Conservation (phyloP, 768 basidiomycete genomes). For the Strobilomyces dryophilus region DNA sequence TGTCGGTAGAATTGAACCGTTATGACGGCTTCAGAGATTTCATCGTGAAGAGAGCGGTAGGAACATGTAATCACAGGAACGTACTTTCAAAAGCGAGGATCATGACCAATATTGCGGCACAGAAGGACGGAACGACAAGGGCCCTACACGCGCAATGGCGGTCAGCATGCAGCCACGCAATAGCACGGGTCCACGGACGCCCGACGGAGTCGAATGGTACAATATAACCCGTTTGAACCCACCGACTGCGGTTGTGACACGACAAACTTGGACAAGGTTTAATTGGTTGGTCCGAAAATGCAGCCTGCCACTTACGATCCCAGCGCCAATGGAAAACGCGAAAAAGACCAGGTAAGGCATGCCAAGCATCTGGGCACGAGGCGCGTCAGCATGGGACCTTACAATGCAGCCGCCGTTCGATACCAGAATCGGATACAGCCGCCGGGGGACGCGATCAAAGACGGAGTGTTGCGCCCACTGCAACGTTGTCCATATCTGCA, state of each 20-base stretch:
- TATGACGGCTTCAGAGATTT: slow-evolving; percentile 37
- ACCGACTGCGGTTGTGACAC: slow-evolving; percentile 14
- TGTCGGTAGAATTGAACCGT: slow-evolving; percentile 40
- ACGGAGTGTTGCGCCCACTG: slow-evolving; percentile 18
- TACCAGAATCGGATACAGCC: slow-evolving; percentile 26
- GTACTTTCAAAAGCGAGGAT: slow-evolving; percentile 46
- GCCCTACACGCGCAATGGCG: slow-evolving; percentile 20
- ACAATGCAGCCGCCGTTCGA: slow-evolving; percentile 1
- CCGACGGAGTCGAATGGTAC: slow-evolving; percentile 32
- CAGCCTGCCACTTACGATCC: slow-evolving; percentile 32
- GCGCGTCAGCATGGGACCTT: slow-evolving; percentile 6
- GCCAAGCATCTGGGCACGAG: slow-evolving; percentile 30
- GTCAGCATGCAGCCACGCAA: slow-evolving; percentile 12
- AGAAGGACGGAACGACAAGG: slow-evolving; percentile 42
- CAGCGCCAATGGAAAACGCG: slow-evolving; percentile 36
- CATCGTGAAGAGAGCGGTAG: background rate
- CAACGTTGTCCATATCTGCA: slow-evolving; percentile 37
- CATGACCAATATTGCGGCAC: slow-evolving; percentile 35
- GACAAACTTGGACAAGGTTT: slow-evolving; percentile 17
- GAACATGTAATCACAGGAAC: slow-evolving; percentile 1
- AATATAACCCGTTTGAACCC: slow-evolving; percentile 46
- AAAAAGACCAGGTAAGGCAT: slow-evolving; percentile 42
- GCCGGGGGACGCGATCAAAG: slow-evolving; percentile 21
- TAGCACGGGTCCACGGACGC: slow-evolving; percentile 33
- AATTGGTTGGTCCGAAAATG: slow-evolving; percentile 11